These are phyloP conservation scores for Lojkania enalia DNA, from an alignment of 2,329 filamentous ascomycete genomes.

Conservation along the genomic window DNA sequence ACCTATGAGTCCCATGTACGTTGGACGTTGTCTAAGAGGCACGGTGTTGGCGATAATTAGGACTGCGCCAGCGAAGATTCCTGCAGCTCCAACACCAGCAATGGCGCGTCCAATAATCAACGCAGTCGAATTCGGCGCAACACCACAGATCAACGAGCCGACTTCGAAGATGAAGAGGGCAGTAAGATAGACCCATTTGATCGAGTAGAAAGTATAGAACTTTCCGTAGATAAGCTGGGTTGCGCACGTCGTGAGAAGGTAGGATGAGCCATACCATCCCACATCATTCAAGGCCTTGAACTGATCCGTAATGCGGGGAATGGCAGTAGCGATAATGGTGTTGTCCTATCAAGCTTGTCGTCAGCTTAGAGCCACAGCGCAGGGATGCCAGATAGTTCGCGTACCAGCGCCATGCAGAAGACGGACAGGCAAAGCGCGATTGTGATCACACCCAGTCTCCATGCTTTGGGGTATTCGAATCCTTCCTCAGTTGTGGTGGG, in stretches of 20 bases:
- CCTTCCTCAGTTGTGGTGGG: slow-evolving; percentile 26
- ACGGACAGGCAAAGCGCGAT: slow-evolving; percentile 40
- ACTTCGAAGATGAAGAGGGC: slow-evolving; percentile 55
- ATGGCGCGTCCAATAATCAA: slow-evolving; percentile 58
- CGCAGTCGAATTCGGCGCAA: slow-evolving; percentile 53
- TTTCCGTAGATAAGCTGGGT: slow-evolving; percentile 46
- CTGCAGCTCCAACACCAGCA: slow-evolving; percentile 55
- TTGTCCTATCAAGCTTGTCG: slow-evolving; percentile 40
- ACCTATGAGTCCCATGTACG: slow-evolving; percentile 55
- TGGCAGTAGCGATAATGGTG: slow-evolving; percentile 55
- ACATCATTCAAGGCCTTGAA: slow-evolving; percentile 52
- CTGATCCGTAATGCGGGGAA: slow-evolving; percentile 53
- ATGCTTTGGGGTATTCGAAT: slow-evolving; percentile 41
- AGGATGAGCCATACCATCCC: slow-evolving; percentile 51
- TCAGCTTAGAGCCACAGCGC: slow-evolving; percentile 7
- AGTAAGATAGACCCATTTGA: slow-evolving; percentile 52
- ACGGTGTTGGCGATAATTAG: slow-evolving; percentile 52
- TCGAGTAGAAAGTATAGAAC: slow-evolving; percentile 52
- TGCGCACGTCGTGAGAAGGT: slow-evolving; percentile 48
- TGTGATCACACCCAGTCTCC: slow-evolving; percentile 39
- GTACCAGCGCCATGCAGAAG: slow-evolving; percentile 45
- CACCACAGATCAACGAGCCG: slow-evolving; percentile 56
- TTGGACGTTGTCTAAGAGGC: slow-evolving; percentile 51
- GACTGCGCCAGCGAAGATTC: slow-evolving; percentile 55
- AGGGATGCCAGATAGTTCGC: slow-evolving; percentile 10